phyloP scores from a whole-genome alignment of 257 asterid genomes.

The Solanum microdontum region DNA sequence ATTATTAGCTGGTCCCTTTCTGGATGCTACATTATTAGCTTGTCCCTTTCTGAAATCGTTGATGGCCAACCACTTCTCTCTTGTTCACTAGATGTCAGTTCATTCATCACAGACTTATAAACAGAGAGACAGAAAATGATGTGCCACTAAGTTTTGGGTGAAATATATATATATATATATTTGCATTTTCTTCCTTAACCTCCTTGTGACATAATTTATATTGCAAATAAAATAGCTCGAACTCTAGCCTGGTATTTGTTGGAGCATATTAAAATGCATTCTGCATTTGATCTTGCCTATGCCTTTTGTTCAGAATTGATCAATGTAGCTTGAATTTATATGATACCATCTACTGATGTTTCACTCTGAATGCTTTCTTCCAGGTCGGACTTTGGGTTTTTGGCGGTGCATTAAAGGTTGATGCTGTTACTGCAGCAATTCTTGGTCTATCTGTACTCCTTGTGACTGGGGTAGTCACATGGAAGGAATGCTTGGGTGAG shows the following conservation, averaged over 20 bases:
- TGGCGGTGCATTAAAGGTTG: slow-evolving; percentile 71
- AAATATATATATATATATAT: too few species aligned
- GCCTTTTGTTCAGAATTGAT: not conserved
- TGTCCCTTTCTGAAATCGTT: not conserved
- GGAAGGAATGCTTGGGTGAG: slow-evolving; percentile 97
- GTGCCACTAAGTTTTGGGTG: too few species aligned
- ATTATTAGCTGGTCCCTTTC: not conserved
- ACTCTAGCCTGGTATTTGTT: not conserved
- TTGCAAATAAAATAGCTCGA: not conserved
- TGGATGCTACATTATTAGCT: not conserved
- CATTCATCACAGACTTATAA: not conserved
- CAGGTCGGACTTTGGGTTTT: slow-evolving; percentile 96
- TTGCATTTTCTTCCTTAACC: not conserved
- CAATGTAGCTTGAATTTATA: not conserved
- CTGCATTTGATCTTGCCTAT: not conserved
- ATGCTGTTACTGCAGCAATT: slow-evolving; percentile 96
- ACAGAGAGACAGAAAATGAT: not conserved
- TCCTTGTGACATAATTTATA: not conserved
- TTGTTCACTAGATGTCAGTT: not conserved
- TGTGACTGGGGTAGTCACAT: slow-evolving; percentile 80
- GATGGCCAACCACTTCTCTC: not conserved
- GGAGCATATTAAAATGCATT: not conserved
- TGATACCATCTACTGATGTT: not conserved
- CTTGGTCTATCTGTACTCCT: slow-evolving; percentile 88
- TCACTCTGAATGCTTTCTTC: not conserved